Conservation (phyloP, 2,329 filamentous ascomycete species). For the Fusarium ambrosium region DNA sequence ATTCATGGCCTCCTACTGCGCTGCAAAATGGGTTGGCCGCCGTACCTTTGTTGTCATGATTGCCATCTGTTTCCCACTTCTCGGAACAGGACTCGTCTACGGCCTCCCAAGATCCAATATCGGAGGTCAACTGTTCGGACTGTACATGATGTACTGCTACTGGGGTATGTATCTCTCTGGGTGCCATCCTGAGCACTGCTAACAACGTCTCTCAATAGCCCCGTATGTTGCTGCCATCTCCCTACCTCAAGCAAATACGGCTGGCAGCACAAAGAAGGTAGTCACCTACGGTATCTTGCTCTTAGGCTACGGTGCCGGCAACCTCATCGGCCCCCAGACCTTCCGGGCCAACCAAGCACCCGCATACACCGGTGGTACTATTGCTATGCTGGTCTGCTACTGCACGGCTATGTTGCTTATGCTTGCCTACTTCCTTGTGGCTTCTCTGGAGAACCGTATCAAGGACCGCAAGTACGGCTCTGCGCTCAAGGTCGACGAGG, state of each 20-base stretch:
- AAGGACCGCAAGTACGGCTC: constrained; percentile 31
- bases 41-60: constrained; percentile 5
- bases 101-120: background rate
- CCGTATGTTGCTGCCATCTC: constrained; percentile 6
- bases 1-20: background rate
- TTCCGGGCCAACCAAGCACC: constrained; percentile 53
- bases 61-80: background rate
- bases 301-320: constrained; percentile 56
- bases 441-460: constrained; percentile 11
- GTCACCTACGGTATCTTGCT: constrained; percentile 60
- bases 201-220: background rate
- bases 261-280: constrained; percentile 53
- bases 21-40: constrained; percentile 6
- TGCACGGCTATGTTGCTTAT: background rate
- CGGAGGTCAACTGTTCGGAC: background rate
- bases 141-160: background rate
- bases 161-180: background rate
- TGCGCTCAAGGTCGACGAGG: constrained; percentile 21
- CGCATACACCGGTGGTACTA: constrained; percentile 39
- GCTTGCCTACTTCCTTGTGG: constrained; percentile 1
- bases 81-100: constrained; percentile 8
- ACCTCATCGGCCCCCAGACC: constrained; percentile 55
- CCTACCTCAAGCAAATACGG: constrained; percentile 44
- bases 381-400: constrained; percentile 13
- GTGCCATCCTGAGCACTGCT: background rate